Evolutionary conservation across 2,329 filamentous ascomycete genomes (phyloP), one percentile per base, ranked within the genome.

Genomic region (Neophaeococcomyces mojaviensis): DNA sequence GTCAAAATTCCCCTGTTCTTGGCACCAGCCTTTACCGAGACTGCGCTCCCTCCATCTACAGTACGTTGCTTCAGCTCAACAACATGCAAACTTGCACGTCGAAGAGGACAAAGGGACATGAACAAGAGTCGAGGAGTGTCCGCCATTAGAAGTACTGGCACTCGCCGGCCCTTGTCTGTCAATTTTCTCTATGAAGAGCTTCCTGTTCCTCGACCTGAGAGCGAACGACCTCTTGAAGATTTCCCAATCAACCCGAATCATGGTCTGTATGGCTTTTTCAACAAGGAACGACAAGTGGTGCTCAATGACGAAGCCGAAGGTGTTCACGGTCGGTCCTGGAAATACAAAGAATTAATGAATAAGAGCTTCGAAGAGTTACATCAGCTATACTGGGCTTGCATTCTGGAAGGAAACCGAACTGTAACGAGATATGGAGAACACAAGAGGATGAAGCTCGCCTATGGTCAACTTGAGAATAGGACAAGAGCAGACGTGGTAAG

Each of bases 301-400:
- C 75, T 76, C 56, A 81, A 81, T 6, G 88, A 89, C 4, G 74
- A 79, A 30, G 81, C 90, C 55, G 80, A 85, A 46, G 63, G 73
- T 40, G 71, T 77, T 53, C 83, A 92, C 65, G 92, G 78, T 79
- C 79, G 92, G 44, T 72, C 80, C 22, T 98, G 92, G 92, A 81
- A 77, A 9, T 81, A 86, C 6, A 79, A 87, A 67, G 92, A 98
- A 70, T 73, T 98, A 59, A 78, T 89, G 52, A 74, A 78, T 52
- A 96, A 96, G 70, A 88, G 84, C 52, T 98, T 88, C 86, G 87
- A 95, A 51, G 89, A 97, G 64, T 69, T 98, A 58, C 89, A 97
- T 66, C 73, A 75, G 51, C 74, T 98, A 60, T 98, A 90, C 88
- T 98, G 89, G 88, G 78, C 88, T 46, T 97, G 92, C 64, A 77